Base-by-base conservation (phyloP, 1,284 basidiomycete genomes). In the Fomes fomentarius region DNA sequence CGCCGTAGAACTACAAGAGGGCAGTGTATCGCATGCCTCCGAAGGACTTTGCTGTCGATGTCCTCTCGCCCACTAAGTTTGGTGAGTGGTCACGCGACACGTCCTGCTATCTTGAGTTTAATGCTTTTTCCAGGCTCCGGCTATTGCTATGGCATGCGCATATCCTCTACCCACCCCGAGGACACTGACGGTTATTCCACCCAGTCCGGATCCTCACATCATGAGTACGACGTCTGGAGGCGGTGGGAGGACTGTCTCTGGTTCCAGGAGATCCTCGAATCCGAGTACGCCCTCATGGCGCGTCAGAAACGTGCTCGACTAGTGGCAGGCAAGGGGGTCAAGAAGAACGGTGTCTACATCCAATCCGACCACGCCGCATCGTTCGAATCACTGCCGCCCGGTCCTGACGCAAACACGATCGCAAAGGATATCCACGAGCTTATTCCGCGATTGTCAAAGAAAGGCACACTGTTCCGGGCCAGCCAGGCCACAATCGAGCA, bases 351-450 rank as follows among this genome's bases (percentile, higher is more conserved):
- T 0, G 68, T 90, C 28, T 91, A 90, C 67, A 75, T 83, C 47
- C 82, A 85, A 42, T 71, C 74, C 24, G 85, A 90, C 62, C 75
- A 78, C 49, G 90, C 90, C 1, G 83, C 90, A 1, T 92, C 90
- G 11, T 92, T 85, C 76, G 90, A 91, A 50, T 91, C 89, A 1
- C 76, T 92, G n/a, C 90, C 90, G 12, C 86, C 87, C n/a, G 90
- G 89, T 12, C 89, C 90, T 15, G 80, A 89, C 63, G 88, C 87
- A 3, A 81, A 79, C 39, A 83, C 83, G 22, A 79, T 92, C 34
- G 82, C 83, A 12, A 80, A 76, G 47, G 80, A 88, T 58, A 76
- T 92, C 43, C 87, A 91, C 63, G 65, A 80, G 1, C 71, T 83
- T 62, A 67, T 92, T 2, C 89, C 90, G 15, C 76, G 75, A 52